A percentile compares a stretch with the other conserved stretches of the same genome.
Evolutionary conservation across 2,329 filamentous ascomycete genomes (phyloP).

Genomic region (Aspergillus chevalieri): DNA sequence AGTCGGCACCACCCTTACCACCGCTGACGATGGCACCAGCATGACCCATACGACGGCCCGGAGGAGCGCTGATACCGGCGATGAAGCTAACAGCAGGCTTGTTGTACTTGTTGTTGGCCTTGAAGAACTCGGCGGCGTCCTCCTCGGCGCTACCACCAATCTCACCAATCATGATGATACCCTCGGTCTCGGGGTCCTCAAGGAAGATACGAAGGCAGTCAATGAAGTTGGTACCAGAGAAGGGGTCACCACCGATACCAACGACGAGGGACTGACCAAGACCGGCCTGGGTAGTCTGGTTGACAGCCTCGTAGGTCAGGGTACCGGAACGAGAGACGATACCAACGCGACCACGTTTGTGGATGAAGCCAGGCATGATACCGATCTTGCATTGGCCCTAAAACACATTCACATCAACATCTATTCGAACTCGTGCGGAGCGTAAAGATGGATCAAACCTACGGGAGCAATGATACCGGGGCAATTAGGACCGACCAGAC

Average conservation of each 20-base stretch:
- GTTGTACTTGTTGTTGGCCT: constrained; percentile 81
- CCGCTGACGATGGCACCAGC: constrained; percentile 96
- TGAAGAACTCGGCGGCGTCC: constrained; percentile 94
- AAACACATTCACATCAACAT: neutral
- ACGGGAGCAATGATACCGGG: constrained; percentile 86
- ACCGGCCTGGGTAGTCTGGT: constrained; percentile 96
- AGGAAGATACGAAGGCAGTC: constrained; percentile 98
- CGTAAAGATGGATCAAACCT: constrained; percentile 21
- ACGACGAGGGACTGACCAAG: constrained; percentile 97
- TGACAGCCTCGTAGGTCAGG: constrained; percentile 98
- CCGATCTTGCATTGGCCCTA: constrained; percentile 98
- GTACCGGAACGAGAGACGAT: constrained; percentile 98
- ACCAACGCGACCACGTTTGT: constrained; percentile 97
- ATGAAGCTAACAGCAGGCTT: constrained; percentile 99
- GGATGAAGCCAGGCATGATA: constrained; percentile 99
- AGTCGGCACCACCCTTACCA: constrained; percentile 95
- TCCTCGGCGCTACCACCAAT: constrained; percentile 97
- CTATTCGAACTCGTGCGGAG: neutral
- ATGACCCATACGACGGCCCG: constrained; percentile 96
- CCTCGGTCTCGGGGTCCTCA: constrained; percentile 90
- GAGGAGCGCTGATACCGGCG: constrained; percentile 93
- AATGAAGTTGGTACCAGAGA: constrained; percentile 99
- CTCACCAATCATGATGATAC: constrained; percentile 99
- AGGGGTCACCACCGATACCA: constrained; percentile 96
- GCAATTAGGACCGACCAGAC: constrained; percentile 95